Percentiles rank a stretch among this genome's conserved stretches.
These are phyloP conservation scores for Bimuria novae-zelandiae DNA, from an alignment of 2,329 filamentous ascomycete species.

Conservation along the genomic window DNA sequence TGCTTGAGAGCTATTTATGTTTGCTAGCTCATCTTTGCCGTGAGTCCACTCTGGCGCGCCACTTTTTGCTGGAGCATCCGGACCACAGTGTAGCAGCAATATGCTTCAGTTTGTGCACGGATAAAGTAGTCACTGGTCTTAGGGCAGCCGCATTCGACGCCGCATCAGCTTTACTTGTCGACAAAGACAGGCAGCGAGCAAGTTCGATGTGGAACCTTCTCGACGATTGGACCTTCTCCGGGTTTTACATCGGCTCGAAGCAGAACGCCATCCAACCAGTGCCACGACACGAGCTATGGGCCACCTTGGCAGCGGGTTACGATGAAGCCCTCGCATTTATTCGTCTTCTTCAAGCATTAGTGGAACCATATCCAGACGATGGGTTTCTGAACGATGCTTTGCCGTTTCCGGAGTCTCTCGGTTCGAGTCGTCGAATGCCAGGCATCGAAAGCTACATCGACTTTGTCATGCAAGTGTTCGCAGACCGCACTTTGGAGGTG, in stretches of 20 bases:
- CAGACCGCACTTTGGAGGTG: slow-evolving; percentile 67
- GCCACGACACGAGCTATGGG: slow-evolving; percentile 59
- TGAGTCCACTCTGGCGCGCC: slow-evolving; percentile 72
- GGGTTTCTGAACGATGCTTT: slow-evolving; percentile 72
- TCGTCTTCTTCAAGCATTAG: slow-evolving; percentile 72
- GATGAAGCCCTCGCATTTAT: slow-evolving; percentile 88
- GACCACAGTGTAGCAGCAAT: slow-evolving; percentile 72
- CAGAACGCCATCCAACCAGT: slow-evolving; percentile 27
- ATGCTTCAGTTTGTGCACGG: slow-evolving; percentile 78
- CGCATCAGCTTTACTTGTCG: slow-evolving; percentile 73
- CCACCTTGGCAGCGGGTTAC: slow-evolving; percentile 75
- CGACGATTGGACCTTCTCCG: slow-evolving; percentile 71
- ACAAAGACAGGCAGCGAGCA: slow-evolving; percentile 70
- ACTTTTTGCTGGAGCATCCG: slow-evolving; percentile 72
- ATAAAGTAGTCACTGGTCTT: slow-evolving; percentile 74
- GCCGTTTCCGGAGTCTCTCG: slow-evolving; percentile 85
- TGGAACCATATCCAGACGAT: slow-evolving; percentile 67
- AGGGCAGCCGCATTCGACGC: slow-evolving; percentile 83
- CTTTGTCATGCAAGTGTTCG: slow-evolving; percentile 82
- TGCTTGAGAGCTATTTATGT: slow-evolving; percentile 92
- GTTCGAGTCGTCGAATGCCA: slow-evolving; percentile 74
- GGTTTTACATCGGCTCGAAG: slow-evolving; percentile 41
- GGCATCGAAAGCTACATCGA: slow-evolving; percentile 94
- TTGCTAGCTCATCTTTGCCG: slow-evolving; percentile 81
- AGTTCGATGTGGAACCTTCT: slow-evolving; percentile 78